Base-by-base conservation (phyloP, 2,329 filamentous ascomycete species). In the Scytalidium lignicola region DNA sequence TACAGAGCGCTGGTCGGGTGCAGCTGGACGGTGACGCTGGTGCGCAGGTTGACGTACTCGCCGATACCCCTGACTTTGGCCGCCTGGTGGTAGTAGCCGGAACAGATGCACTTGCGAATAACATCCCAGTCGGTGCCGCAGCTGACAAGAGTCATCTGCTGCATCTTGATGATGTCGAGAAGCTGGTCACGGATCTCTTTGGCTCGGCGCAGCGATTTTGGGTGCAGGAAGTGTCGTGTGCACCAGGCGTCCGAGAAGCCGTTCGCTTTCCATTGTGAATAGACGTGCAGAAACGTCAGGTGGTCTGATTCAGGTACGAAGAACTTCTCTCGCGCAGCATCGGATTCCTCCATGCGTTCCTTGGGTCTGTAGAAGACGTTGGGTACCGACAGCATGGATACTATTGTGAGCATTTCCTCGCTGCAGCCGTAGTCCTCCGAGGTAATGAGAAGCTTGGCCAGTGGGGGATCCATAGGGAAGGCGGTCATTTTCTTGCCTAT, bases 271-370 rank as follows among this genome's bases (percentile, higher is more conserved):
- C 93, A 99, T 64, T 96, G 92, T 7, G 85, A 86, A 70, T 95
- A 99, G 1, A 99, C 93, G 63, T 97, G 91, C 2, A 99, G 80
- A 41, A 96, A 87, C 0, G 93, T 99, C 39, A 99, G 74, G 65
- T 99, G 93, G 66, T 99, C 93, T 1, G 90, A 96, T 69, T 99
- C 93, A 22, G 93, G 90, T 7, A 99, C 93, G 71, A 96, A 97
- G 69, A 99, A 99, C 67, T 97, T 97, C 66, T 99, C 93, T 22
- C 92, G 83, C 28, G 93, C 91, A 1, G 91, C 85, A 62, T 99
- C 93, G 5, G 92, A 93, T 71, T 99, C 93, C 64, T 99, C 93
- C 62, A 96, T 88, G 1, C 93, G 86, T 68, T 99, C 95, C 65
- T 95, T 96, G 2, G 93, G 93, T 6, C 95, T 83, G 71, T 96